Evolutionary conservation across 345 rosid species (phyloP), one percentile per base, ranked within the genome.

Genomic region (Gossypioides kirkii): DNA sequence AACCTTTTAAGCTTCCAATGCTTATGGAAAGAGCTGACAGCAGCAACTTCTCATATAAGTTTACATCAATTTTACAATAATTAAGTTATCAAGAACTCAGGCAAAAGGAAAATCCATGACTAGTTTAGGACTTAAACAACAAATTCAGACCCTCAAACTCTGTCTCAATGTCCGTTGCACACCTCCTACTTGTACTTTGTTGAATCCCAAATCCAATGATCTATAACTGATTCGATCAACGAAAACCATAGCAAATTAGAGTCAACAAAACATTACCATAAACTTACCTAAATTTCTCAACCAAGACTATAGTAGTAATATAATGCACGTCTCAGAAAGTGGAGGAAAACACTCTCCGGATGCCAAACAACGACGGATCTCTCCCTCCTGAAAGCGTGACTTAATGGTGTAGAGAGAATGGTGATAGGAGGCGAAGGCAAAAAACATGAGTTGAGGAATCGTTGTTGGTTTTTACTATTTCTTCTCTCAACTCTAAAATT

Each of bases 51-150:
- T 12, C 53, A 17, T 28, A 58, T 18, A 49, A 62, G 74, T 56
- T 46, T 66, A 73, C 70, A 71, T 74, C 36, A 62, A 74, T 68
- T 61, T 36, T 70, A 70, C 85, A 74, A 76, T 43, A 70, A 71
- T 36, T 61, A 8, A 71, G 66, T 22, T 77, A 74, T 22, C 25
- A 59, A 22, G 3, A 67, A 47, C 63, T 77, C 61, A 8, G 73
- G 73, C 49, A 65, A 20, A 32, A 22, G n/a, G 45, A 71, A 50
- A 78, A 12, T 47, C 23, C 47, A 18, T 22, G 38, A 58, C 53
- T 53, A 38, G 36, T 70, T 55, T 28, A 17, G 23, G 36, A 23
- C 41, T 14, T 32, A 26, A 46, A 25, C 22, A 26, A 22, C 22
- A 67, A 47, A 47, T 47, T 16, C 38, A 4, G 18, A 47, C 56